These are phyloP conservation scores for Celoporthe dispersa DNA, from an alignment of 2,329 filamentous ascomycete species.

Conservation along the genomic window DNA sequence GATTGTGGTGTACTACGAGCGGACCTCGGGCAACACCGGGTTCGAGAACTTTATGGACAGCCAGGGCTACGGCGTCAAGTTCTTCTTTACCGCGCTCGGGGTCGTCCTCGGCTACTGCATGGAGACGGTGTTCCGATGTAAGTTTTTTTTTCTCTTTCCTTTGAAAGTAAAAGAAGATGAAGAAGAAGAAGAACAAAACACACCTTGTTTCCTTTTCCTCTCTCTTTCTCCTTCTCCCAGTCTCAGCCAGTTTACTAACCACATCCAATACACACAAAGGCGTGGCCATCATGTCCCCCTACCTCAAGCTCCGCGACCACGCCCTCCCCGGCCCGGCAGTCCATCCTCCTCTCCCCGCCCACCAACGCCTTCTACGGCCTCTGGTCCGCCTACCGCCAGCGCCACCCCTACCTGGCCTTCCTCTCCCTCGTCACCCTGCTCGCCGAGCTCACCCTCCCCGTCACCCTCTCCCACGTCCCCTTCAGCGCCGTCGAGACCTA, in stretches of 20 bases:
- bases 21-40: conserved; percentile 38
- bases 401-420: conserved; percentile 40
- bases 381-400: conserved; percentile 39
- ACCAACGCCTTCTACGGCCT: conserved; percentile 41
- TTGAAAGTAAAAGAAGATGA: too few relatives aligned
- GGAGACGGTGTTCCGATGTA: conserved; percentile 23
- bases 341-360: conserved; percentile 41
- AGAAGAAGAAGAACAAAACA: too few relatives aligned
- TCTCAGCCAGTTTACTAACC: not conserved
- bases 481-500: conserved; percentile 43
- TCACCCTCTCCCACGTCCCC: conserved; percentile 45
- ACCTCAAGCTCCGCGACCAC: conserved; percentile 39
- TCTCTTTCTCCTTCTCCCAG: not conserved
- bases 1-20: conserved; percentile 44
- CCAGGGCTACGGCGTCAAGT: conserved; percentile 44
- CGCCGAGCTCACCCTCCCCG: conserved; percentile 42
- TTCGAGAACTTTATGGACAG: conserved; percentile 49
- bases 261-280: conserved; percentile 34
- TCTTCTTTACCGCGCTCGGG: conserved; percentile 46
- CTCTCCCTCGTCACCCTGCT: conserved; percentile 41
- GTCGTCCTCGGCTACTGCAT: conserved; percentile 37
- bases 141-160: not conserved
- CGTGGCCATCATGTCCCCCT: conserved; percentile 43
- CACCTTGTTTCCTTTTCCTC: too few relatives aligned
- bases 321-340: conserved; percentile 37